A percentile compares a stretch with the other conserved stretches of the same genome.
phyloP scores from a whole-genome alignment of 1,284 basidiomycete genomes.

The Rhodofomes roseus region DNA sequence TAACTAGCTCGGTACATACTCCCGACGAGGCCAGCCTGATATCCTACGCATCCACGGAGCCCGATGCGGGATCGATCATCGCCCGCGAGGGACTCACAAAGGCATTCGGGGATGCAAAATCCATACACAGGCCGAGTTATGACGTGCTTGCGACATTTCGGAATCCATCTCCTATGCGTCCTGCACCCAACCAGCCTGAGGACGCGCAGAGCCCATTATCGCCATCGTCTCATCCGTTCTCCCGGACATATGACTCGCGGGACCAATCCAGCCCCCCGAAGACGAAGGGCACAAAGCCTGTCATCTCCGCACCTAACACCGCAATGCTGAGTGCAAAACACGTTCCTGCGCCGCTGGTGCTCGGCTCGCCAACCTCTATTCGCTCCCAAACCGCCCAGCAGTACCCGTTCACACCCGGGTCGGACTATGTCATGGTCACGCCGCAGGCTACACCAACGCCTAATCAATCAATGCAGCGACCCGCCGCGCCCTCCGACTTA shows the following conservation, averaged over 20 bases:
- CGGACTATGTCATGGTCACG: conserved; percentile 21
- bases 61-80: conserved; percentile 9
- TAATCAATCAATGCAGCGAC: background rate
- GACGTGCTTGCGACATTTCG: conserved; percentile 27
- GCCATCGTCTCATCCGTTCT: background rate
- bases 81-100: conserved; percentile 19
- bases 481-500: background rate
- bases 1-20: conserved; percentile 8
- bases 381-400: conserved; percentile 6
- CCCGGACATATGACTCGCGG: conserved; percentile 5
- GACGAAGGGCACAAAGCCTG: conserved; percentile 20
- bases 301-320: conserved; percentile 27
- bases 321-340: conserved; percentile 22
- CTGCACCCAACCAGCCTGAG: conserved; percentile 9
- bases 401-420: conserved; percentile 17
- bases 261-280: conserved; percentile 16
- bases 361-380: conserved; percentile 23
- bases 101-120: conserved; percentile 28
- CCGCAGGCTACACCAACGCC: conserved; percentile 14
- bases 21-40: conserved; percentile 4
- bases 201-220: background rate
- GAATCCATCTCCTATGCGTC: conserved; percentile 6
- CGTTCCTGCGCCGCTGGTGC: conserved; percentile 23
- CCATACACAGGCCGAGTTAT: conserved; percentile 27
- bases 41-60: conserved; percentile 8